Percentiles rank a stretch among this genome's conserved stretches.
These are phyloP conservation scores for Thermoascus crustaceus DNA, from an alignment of 2,329 filamentous ascomycete genomes.

Conservation along the genomic window DNA sequence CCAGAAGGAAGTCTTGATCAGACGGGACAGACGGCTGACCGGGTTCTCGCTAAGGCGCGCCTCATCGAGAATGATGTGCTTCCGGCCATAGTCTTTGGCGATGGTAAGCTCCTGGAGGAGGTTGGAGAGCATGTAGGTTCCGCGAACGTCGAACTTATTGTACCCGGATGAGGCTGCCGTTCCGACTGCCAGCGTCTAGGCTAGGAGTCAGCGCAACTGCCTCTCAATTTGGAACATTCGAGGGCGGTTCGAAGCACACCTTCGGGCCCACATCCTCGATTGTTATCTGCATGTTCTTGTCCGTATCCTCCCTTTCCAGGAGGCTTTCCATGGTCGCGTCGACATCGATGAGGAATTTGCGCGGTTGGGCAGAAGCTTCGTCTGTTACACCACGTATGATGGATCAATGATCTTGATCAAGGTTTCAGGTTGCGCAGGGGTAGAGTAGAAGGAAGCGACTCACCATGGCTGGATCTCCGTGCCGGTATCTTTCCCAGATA, in stretches of 20 bases:
- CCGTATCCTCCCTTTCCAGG: slow-evolving; percentile 80
- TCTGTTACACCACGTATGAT: slow-evolving; percentile 48
- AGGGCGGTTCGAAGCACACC: slow-evolving; percentile 36
- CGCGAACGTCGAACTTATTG: slow-evolving; percentile 82
- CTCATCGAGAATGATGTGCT: slow-evolving; percentile 85
- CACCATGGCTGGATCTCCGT: slow-evolving; percentile 40
- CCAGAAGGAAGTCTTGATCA: slow-evolving; percentile 91
- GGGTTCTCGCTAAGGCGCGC: slow-evolving; percentile 91
- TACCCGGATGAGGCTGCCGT: slow-evolving; percentile 79
- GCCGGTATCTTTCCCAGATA: slow-evolving; percentile 25
- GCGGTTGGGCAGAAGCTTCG: slow-evolving; percentile 59
- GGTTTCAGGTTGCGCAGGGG: too few relatives aligned
- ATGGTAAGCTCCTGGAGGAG: slow-evolving; percentile 89
- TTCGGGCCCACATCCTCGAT: slow-evolving; percentile 94
- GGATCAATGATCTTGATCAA: slow-evolving; percentile 5
- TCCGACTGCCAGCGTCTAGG: slow-evolving; percentile 69
- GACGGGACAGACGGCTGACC: slow-evolving; percentile 73
- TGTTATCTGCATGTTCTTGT: slow-evolving; percentile 92
- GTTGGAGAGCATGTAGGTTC: slow-evolving; percentile 96
- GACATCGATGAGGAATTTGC: slow-evolving; percentile 80
- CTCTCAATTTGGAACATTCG: not conserved
- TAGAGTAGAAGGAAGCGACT: slow-evolving; percentile 6
- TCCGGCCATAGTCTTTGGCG: slow-evolving; percentile 81
- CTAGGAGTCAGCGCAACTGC: slow-evolving; percentile 17
- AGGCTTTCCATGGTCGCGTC: slow-evolving; percentile 73